Conservation (phyloP, 2,329 filamentous ascomycete genomes). For the Penicillium sp. region DNA sequence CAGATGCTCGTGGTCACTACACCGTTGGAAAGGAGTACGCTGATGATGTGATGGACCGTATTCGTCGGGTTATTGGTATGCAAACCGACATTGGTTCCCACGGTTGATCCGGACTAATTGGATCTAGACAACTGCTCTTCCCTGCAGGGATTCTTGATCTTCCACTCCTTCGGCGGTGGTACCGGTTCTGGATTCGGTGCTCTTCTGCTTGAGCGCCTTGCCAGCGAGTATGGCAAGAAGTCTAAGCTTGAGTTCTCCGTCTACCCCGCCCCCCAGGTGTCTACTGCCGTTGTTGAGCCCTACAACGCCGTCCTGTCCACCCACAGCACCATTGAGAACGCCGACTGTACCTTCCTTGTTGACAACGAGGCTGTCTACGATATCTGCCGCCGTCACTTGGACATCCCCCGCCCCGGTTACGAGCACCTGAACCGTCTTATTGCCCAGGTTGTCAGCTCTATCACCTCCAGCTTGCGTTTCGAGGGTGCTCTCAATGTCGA, state of each 20-base stretch:
- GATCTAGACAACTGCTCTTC: conserved; percentile 62
- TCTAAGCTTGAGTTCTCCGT: conserved; percentile 67
- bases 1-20: conserved; percentile 67
- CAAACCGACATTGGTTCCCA: neutral
- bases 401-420: conserved; percentile 64
- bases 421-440: conserved; percentile 67
- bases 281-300: conserved; percentile 67
- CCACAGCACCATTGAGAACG: conserved; percentile 66
- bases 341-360: conserved; percentile 68
- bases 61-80: conserved; percentile 63
- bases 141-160: conserved; percentile 67
- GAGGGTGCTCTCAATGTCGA: conserved; percentile 68
- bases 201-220: conserved; percentile 63
- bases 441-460: conserved; percentile 67
- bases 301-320: conserved; percentile 61
- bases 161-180: conserved; percentile 68
- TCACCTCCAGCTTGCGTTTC: conserved; percentile 65
- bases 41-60: conserved; percentile 63
- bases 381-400: conserved; percentile 65
- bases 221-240: conserved; percentile 67
- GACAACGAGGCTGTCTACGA: conserved; percentile 70
- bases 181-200: conserved; percentile 68
- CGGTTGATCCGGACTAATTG: conserved; percentile 16
- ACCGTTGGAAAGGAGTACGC: conserved; percentile 68
- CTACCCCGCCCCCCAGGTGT: conserved; percentile 64